Evolutionary conservation across 805 yeast species (phyloP), one percentile per base, ranked within the genome.

Genomic region (Nematodospora valgi): DNA sequence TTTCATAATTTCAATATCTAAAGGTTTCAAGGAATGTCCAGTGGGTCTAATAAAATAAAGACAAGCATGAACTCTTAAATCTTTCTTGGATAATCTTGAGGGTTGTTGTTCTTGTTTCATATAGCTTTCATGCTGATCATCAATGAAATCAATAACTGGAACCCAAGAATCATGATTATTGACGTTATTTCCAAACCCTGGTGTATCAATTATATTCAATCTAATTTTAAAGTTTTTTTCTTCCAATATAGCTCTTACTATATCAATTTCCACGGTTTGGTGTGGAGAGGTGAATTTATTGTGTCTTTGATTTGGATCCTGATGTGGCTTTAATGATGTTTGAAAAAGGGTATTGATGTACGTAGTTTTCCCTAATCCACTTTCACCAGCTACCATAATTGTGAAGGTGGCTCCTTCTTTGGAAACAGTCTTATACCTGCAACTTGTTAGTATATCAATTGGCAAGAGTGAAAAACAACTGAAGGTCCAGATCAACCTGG

Each of bases 101-200:
- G 98, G 98, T 64, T 89, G 98, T 54, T 87, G 93, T 56, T 88
- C 96, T 58, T 86, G 96, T 57, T 84, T 84, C 91, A 88, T 83
- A 57, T 64, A 87, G 16, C 83, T 73, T 52, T 82, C 88, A 54
- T 86, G 93, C 65, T 88, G 96, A 55, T 86, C 94, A 59, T 88
- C 96, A 44, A 89, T 78, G 59, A 86, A 89, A 58, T 86, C 95
- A 41, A 84, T 70, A 48, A 87, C 75, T 24, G 96, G 87, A 40
- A 80, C 82, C 94, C 95, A 87, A 29, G 93, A 73, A 56, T 83
- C 82, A 51, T 73, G 74, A 63, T 88, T 89, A 66, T 88, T 83
- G 45, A 87, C 83, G 57, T 82, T 84, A 56, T 86, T 94, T 41
- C 96, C 97, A 57, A 87, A 86, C 1, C 96, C 96, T 6, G 96